Evolutionary conservation across 1,139 yeast species (phyloP), one percentile per base, ranked within the genome.

Genomic region (Pichia sp.): DNA sequence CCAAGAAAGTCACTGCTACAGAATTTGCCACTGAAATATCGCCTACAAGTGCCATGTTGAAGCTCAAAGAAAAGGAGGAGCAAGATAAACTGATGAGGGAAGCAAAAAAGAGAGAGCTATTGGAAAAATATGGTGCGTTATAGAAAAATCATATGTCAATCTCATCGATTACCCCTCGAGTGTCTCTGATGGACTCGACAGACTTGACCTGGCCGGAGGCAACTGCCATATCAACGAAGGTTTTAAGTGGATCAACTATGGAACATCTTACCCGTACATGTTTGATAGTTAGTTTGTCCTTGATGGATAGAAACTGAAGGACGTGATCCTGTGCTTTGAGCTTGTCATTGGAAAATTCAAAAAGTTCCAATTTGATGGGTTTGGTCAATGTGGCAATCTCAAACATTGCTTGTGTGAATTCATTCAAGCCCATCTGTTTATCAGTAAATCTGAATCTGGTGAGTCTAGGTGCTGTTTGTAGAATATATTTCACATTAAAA

Each of bases 41-140:
- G 36, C 85, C 85, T 5, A 77, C 85, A 0, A 69, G 70, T 29
- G 66, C 73, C 50, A 60, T 67, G 63, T 41, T 74, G 29, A 64
- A 63, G 35, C 58, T 64, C 40, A 66, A 66, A 38, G 54, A 71
- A 47, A 53, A 62, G 30, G 59, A 67, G 35, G 51, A 64, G 38
- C 58, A 62, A 32, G 52, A 56, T 30, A 48, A 49, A 16, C 45
- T 52, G 17, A 45, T 50, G 17, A 55, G 62, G 30, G 59, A 59
- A 29, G 52, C 55, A 22, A 57, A 56, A 34, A 54, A 59, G 33
- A 49, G 53, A 29, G 52, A 54, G 23, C 45, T 74, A 27, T 40
- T 69, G n/a, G 64, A 56, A 22, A 64, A 58, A 44, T 70, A 70
- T 42, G 74, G 74, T 5, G 59, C 48, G 4, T 17, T 45, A 18